Evolutionary conservation across 768 basidiomycete genomes (phyloP).

Genomic region (Polyporus arcularius): DNA sequence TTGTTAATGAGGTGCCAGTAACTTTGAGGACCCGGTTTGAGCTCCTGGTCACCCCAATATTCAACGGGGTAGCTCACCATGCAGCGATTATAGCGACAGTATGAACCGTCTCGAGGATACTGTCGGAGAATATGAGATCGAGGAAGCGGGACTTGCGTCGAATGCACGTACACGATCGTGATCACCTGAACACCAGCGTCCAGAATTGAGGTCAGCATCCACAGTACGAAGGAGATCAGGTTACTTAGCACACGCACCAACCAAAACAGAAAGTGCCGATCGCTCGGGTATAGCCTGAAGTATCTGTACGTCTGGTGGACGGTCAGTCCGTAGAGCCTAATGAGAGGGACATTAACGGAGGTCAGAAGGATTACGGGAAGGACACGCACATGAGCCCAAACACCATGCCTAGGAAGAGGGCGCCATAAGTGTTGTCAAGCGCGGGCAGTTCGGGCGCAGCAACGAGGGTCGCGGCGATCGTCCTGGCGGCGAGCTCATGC

Average conservation of each 20-base stretch:
- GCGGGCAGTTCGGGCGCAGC: not conserved
- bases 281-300: slow-evolving; percentile 1
- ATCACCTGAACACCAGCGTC: no score
- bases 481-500: no score
- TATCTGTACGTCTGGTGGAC: slow-evolving; percentile 6
- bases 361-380: no score
- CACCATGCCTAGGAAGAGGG: not conserved
- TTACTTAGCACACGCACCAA: not conserved
- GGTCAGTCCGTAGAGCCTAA: slow-evolving; percentile 4
- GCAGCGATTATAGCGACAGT: not conserved
- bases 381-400: not conserved
- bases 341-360: no score
- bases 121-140: no score
- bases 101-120: no score
- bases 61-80: not conserved
- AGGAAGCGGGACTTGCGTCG: no score
- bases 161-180: no score
- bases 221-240: not conserved
- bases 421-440: slow-evolving; percentile 2
- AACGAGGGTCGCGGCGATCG: no score
- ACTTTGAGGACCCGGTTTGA: not conserved
- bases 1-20: slow-evolving; percentile 6
- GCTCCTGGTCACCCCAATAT: no score
- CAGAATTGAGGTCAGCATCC: no score
- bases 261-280: not conserved